phyloP scores from a whole-genome alignment of 2,329 filamentous ascomycete species.

The Scytalidium lignicola region DNA sequence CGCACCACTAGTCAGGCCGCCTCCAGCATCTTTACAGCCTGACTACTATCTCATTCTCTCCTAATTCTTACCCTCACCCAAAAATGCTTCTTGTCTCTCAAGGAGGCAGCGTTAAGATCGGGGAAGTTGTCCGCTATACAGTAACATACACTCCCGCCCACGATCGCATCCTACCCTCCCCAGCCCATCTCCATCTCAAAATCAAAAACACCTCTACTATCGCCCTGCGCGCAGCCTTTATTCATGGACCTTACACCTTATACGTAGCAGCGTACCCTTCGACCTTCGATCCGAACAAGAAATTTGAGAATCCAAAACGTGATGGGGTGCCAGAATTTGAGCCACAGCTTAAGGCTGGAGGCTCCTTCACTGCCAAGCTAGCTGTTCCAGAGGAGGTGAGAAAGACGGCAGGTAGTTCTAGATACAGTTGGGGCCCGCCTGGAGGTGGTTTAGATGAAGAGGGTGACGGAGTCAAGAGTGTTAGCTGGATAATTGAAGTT shows the following conservation, averaged over 20 bases:
- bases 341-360: slow-evolving; percentile 92
- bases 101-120: slow-evolving; percentile 85
- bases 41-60: not conserved
- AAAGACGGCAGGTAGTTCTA: slow-evolving; percentile 49
- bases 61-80: slow-evolving; percentile 9
- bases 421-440: slow-evolving; percentile 33
- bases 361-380: slow-evolving; percentile 76
- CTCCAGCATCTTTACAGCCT: not conserved
- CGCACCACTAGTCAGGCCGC: not conserved
- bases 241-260: slow-evolving; percentile 91
- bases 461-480: slow-evolving; percentile 45
- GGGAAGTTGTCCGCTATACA: slow-evolving; percentile 87
- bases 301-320: slow-evolving; percentile 61
- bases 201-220: slow-evolving; percentile 90
- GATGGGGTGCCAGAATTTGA: slow-evolving; percentile 86
- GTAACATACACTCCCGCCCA: slow-evolving; percentile 85
- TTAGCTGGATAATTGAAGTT: slow-evolving; percentile 87
- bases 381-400: slow-evolving; percentile 74
- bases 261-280: slow-evolving; percentile 82
- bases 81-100: slow-evolving; percentile 91
- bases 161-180: slow-evolving; percentile 86
- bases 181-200: slow-evolving; percentile 73
- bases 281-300: slow-evolving; percentile 76
- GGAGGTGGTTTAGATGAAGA: slow-evolving; percentile 29
- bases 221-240: slow-evolving; percentile 86